These are phyloP conservation scores for Fusarium circinatum DNA, from an alignment of 2,329 filamentous ascomycete species.

Conservation along the genomic window DNA sequence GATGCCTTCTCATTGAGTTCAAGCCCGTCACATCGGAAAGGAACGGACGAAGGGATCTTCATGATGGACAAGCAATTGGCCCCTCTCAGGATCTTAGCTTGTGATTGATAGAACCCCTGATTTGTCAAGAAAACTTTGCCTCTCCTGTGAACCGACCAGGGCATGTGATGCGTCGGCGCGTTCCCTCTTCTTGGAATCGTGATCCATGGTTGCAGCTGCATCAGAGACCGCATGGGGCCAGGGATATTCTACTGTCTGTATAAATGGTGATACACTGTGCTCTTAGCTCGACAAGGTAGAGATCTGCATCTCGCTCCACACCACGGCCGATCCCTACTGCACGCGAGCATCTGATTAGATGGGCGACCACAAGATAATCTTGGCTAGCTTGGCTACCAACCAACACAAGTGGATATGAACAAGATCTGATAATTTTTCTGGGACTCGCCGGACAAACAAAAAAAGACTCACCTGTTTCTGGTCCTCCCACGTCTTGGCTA, in stretches of 20 bases:
- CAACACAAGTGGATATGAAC: slow-evolving; percentile 1
- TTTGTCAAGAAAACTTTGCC: neutral
- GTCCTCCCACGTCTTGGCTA: neutral
- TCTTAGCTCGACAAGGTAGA: neutral
- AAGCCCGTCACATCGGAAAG: neutral
- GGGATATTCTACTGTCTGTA: neutral
- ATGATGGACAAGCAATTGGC: neutral
- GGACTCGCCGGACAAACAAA: neutral
- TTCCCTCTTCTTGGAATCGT: neutral
- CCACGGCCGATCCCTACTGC: slow-evolving; percentile 14
- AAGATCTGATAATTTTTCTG: slow-evolving; percentile 21
- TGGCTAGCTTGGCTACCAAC: slow-evolving; percentile 16
- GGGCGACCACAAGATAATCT: slow-evolving; percentile 10
- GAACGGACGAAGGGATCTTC: neutral
- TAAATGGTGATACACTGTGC: neutral
- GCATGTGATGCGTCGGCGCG: neutral
- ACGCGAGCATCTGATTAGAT: slow-evolving; percentile 24
- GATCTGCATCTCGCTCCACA: slow-evolving; percentile 5
- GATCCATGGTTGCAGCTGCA: neutral
- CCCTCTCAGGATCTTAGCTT: neutral
- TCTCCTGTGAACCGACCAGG: neutral
- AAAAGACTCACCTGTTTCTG: neutral
- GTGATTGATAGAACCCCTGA: neutral
- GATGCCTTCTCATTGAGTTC: neutral
- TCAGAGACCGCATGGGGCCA: neutral